These are phyloP conservation scores for Xylaria sp. DNA, from an alignment of 2,329 filamentous ascomycete genomes.

Conservation along the genomic window DNA sequence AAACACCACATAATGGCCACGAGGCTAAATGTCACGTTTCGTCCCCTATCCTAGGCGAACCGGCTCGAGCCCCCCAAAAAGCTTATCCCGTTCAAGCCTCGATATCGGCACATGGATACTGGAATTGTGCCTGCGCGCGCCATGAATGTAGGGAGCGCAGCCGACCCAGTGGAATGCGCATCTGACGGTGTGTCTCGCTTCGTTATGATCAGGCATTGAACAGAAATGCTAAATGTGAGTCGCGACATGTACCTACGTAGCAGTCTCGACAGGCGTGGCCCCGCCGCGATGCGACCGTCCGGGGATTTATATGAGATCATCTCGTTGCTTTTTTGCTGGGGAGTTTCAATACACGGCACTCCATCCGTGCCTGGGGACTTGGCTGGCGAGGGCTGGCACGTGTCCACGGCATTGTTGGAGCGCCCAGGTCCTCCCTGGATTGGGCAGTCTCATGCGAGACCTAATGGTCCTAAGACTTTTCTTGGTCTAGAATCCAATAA, in stretches of 20 bases:
- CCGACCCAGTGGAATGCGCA: constrained; percentile 18
- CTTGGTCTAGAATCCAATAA: constrained; percentile 21
- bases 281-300: constrained; percentile 20
- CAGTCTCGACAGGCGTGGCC: constrained; percentile 13
- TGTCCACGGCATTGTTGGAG: constrained; percentile 5
- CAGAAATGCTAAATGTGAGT: background rate
- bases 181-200: constrained; percentile 28
- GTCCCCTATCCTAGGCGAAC: background rate
- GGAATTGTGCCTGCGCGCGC: constrained; percentile 6
- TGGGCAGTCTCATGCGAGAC: constrained; percentile 30
- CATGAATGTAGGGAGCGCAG: constrained; percentile 15
- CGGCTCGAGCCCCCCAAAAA: constrained; percentile 10
- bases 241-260: constrained; percentile 3
- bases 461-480: constrained; percentile 6
- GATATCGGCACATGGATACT: constrained; percentile 22
- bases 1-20: constrained; percentile 17
- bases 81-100: constrained; percentile 17
- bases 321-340: constrained; percentile 28
- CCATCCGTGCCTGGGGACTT: constrained; percentile 16
- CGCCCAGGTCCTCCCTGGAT: constrained; percentile 13
- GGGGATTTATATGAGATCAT: constrained; percentile 25
- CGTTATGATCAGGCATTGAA: constrained; percentile 20
- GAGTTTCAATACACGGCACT: constrained; percentile 22
- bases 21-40: constrained; percentile 31
- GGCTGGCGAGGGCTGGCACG: constrained; percentile 3